phyloP scores from a whole-genome alignment of 768 basidiomycete genomes.

The Cytidiella melzeri region DNA sequence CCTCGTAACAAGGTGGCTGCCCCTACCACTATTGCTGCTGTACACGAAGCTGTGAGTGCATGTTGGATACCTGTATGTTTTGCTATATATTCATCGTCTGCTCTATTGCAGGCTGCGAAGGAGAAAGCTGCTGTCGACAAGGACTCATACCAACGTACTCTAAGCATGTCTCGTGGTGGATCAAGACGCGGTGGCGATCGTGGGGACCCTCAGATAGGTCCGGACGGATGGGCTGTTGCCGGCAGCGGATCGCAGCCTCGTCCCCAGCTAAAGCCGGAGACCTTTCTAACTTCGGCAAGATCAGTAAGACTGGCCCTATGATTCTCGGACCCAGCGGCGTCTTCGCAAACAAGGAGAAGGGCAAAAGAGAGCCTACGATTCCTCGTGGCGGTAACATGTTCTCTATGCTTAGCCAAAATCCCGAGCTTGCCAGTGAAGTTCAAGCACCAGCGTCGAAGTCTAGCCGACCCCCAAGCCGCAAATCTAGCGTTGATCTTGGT shows the following conservation, averaged over 20 bases:
- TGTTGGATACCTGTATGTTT: conserved; percentile 1
- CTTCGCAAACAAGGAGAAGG: conserved; percentile 68
- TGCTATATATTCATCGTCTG: conserved; percentile 6
- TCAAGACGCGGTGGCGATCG: conserved; percentile 82
- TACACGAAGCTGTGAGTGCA: conserved; percentile 73
- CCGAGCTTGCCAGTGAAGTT: conserved; percentile 49
- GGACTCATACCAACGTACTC: conserved; percentile 51
- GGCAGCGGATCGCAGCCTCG: conserved; percentile 28
- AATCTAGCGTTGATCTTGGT: conserved; percentile 45
- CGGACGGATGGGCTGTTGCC: conserved; percentile 88
- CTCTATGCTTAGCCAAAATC: conserved; percentile 67
- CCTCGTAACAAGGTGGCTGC: conserved; percentile 65
- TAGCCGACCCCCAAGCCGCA: conserved; percentile 44
- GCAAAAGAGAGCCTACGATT: conserved; percentile 62
- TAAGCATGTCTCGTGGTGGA: conserved; percentile 84
- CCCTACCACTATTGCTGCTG: conserved; percentile 82
- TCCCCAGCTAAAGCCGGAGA: conserved; percentile 75
- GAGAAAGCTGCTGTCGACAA: conserved; percentile 73
- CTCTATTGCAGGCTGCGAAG: conserved; percentile 65
- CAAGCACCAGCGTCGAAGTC: conserved; percentile 39
- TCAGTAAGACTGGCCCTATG: conserved; percentile 58
- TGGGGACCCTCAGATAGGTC: conserved; percentile 49
- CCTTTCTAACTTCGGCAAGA: conserved; percentile 84
- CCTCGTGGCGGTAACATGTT: conserved; percentile 88
- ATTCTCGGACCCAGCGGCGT: conserved; percentile 83